phyloP scores from a whole-genome alignment of 2,329 filamentous ascomycete species.

The Aspergillus floridensis region DNA sequence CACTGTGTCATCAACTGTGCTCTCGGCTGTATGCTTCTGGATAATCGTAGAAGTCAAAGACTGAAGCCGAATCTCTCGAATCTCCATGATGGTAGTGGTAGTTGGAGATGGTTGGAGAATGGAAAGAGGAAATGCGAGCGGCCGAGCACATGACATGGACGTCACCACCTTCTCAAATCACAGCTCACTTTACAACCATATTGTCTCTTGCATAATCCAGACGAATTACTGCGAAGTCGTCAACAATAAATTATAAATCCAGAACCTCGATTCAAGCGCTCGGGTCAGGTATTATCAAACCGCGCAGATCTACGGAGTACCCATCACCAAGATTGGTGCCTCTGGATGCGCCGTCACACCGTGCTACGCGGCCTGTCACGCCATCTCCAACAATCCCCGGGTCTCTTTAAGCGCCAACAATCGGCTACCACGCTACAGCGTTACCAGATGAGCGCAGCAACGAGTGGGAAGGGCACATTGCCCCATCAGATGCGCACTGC shows the following conservation, averaged over 20 bases:
- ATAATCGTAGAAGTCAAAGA: too few species aligned
- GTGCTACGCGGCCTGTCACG: not conserved
- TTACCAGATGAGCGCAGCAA: slow-evolving; percentile 27
- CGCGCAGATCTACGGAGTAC: too few species aligned
- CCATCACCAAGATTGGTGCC: not conserved
- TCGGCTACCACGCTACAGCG: not conserved
- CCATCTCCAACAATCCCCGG: slow-evolving; percentile 4
- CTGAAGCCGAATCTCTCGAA: too few species aligned
- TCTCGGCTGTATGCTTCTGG: not conserved
- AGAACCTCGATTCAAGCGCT: not conserved
- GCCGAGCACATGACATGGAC: not conserved
- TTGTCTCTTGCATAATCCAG: not conserved
- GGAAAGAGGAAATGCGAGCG: not conserved
- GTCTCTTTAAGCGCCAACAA: slow-evolving; percentile 5
- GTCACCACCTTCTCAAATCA: not conserved
- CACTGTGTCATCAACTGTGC: not conserved
- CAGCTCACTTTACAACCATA: not conserved
- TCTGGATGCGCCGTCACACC: slow-evolving; percentile 3
- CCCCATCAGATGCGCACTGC: slow-evolving; percentile 71
- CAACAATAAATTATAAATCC: not conserved
- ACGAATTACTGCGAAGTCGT: not conserved
- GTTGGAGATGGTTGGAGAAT: not conserved
- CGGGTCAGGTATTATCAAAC: not conserved
- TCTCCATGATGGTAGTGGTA: too few species aligned
- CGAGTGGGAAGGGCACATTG: slow-evolving; percentile 34